Evolutionary conservation across 1,284 basidiomycete genomes (phyloP).

Genomic region (Entoloma clypeatum): DNA sequence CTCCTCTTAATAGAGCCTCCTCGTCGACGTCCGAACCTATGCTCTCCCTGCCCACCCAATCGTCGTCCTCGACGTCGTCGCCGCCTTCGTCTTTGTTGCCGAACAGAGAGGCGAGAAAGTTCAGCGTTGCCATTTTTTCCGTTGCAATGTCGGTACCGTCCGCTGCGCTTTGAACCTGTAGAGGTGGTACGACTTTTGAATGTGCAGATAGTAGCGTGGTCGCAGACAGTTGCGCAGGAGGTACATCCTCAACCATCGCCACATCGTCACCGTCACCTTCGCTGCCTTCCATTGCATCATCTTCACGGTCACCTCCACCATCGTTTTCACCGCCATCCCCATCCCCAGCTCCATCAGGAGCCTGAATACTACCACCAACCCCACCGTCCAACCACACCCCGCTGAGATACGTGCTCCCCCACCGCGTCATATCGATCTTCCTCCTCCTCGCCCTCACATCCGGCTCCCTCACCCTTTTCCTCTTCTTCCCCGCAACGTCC

Average conservation of each 20-base stretch:
- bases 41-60: slow-evolving; percentile 57
- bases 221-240: background rate
- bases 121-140: slow-evolving; percentile 46
- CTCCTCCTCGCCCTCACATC: slow-evolving; percentile 47
- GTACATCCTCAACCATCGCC: background rate
- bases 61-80: too few species aligned
- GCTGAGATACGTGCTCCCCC: slow-evolving; percentile 61
- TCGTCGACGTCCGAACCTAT: slow-evolving; percentile 51
- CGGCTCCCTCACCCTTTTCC: slow-evolving; percentile 35
- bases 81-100: slow-evolving; percentile 36
- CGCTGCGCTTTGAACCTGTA: slow-evolving; percentile 9
- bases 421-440: slow-evolving; percentile 65
- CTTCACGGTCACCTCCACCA: slow-evolving; percentile 16
- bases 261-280: background rate
- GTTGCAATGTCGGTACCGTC: slow-evolving; percentile 32
- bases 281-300: slow-evolving; percentile 12
- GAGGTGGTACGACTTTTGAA: background rate
- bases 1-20: slow-evolving; percentile 29
- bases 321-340: slow-evolving; percentile 13
- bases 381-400: slow-evolving; percentile 58
- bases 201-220: slow-evolving; percentile 4
- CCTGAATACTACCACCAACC: slow-evolving; percentile 18
- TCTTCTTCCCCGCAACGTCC: slow-evolving; percentile 27
- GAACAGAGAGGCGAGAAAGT: slow-evolving; percentile 52
- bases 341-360: slow-evolving; percentile 7